Base-by-base conservation (phyloP, 768 basidiomycete species). In the Rickenella mellea region DNA sequence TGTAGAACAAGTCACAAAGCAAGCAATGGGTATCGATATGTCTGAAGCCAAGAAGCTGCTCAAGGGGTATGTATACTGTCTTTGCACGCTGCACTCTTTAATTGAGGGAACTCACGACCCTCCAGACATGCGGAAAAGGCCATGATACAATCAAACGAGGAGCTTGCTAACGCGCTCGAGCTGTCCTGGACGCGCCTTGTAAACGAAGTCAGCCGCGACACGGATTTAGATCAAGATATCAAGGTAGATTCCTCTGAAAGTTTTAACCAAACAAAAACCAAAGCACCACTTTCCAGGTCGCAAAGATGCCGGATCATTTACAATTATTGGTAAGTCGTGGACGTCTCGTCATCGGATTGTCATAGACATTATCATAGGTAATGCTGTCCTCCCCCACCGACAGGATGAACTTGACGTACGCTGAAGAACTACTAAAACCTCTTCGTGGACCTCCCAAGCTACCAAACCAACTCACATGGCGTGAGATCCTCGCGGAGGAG, bases 401-500 rank as follows among this genome's bases (percentile, higher is more conserved):
- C 20, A 43, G 60, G 0, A 51, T 59, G 5, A 80, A 81, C 0
- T 55, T 76, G 22, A 59, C 65, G 1, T 69, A 67, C 49, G 83
- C 80, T n/a, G 69, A 76, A 5, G 44, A 58, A 0, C 77, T 74
- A 48, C 63, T 81, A 5, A 62, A 79, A 24, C 55, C 50, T 1
- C 55, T 71, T 11, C 60, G 55, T 20, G 68, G 78, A 45, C 78
- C 76, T 19, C 65, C 55, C 6, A 56, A 65, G 3, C 51, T 65
- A 1, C 22, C 43, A 14, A 14, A 20, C 19, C 31, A 39, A 26
- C 59, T 87, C 6, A 85, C 82, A 3, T 91, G 88, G 88, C 66
- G 70, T 45, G 70, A 77, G n/a, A 89, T 91, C 39, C 69, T 90
- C 12, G 72, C 72, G 1, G 86, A 87, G 51, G 87, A 89, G 43